Conservation (phyloP, 495 filamentous ascomycete genomes). For the Neurospora sp. region DNA sequence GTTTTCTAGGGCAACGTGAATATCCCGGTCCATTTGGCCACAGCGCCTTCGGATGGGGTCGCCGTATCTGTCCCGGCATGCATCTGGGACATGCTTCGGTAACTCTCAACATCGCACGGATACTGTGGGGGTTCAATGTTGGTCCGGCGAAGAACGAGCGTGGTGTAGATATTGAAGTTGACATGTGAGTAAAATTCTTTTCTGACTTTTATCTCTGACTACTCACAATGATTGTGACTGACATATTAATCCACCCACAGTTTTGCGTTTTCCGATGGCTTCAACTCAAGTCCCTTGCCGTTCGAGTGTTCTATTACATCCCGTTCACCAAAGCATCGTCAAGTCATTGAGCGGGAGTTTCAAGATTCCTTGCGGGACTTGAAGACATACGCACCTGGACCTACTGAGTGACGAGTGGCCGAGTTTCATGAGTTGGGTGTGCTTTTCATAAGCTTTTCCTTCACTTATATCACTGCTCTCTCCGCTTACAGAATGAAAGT, state of each 20-base stretch:
- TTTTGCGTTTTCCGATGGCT: conserved; percentile 41
- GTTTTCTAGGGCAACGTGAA: conserved; percentile 29
- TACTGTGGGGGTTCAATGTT: conserved; percentile 44
- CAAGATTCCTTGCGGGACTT: conserved; percentile 18
- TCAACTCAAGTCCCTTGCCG: conserved; percentile 42
- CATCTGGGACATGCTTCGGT: conserved; percentile 41
- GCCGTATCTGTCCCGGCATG: conserved; percentile 47
- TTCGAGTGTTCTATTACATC: conserved; percentile 36
- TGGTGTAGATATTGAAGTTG: conserved; percentile 39
- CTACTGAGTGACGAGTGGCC: too few species aligned
- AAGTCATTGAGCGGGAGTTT: conserved; percentile 23
- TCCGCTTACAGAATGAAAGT: too few species aligned
- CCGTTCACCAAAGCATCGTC: conserved; percentile 20
- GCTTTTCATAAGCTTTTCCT: too few species aligned
- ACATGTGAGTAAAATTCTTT: conserved; percentile 24
- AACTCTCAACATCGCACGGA: conserved; percentile 41
- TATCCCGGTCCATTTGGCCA: conserved; percentile 45
- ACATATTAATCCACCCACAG: conserved; percentile 8
- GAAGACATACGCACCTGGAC: neutral
- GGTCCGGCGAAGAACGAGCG: conserved; percentile 32
- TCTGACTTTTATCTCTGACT: neutral
- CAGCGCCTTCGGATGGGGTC: conserved; percentile 49
- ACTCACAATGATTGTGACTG: neutral
- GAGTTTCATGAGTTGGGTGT: too few species aligned
- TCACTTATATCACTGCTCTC: too few species aligned